A percentile compares a stretch with the other conserved stretches of the same genome.
These are phyloP conservation scores for Castanopsis chinensis DNA, from an alignment of 306 rosid species.

Conservation along the genomic window DNA sequence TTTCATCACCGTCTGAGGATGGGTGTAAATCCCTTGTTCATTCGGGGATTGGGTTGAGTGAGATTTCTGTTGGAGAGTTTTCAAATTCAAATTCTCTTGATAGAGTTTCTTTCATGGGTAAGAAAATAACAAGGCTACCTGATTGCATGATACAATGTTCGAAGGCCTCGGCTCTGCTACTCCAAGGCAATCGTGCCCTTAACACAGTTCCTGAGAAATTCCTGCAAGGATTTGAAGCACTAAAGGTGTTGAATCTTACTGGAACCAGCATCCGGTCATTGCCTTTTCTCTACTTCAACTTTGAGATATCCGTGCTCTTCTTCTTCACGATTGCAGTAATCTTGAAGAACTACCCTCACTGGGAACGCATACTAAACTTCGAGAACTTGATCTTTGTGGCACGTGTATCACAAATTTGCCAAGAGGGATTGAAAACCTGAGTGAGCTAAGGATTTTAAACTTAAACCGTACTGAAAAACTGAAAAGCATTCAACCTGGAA, in stretches of 20 bases:
- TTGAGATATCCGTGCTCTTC: slow-evolving; percentile 14
- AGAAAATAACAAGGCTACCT: neutral
- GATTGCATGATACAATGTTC: neutral
- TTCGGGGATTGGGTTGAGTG: neutral
- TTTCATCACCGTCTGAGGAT: neutral
- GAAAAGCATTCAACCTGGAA: neutral
- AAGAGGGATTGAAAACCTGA: slow-evolving; percentile 3
- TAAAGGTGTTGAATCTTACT: slow-evolving; percentile 6
- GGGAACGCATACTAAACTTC: slow-evolving; percentile 5
- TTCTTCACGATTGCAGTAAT: neutral
- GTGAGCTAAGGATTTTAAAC: slow-evolving; percentile 7
- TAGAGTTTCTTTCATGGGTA: slow-evolving; percentile 18
- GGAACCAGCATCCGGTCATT: neutral
- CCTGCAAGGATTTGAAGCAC: neutral
- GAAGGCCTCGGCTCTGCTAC: neutral
- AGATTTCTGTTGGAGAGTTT: neutral
- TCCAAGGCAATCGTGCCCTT: neutral
- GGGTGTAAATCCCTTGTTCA: neutral
- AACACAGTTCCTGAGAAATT: neutral
- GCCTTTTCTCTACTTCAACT: slow-evolving; percentile 25
- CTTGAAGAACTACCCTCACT: slow-evolving; percentile 8
- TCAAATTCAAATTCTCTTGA: neutral
- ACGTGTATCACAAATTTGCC: slow-evolving; percentile 16
- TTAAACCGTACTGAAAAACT: neutral
- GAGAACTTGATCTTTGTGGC: slow-evolving; percentile 11